Percentiles rank a stretch among this genome's conserved stretches.
phyloP scores from a whole-genome alignment of 139 green algal species.

The Axilococcus clingmanii region DNA sequence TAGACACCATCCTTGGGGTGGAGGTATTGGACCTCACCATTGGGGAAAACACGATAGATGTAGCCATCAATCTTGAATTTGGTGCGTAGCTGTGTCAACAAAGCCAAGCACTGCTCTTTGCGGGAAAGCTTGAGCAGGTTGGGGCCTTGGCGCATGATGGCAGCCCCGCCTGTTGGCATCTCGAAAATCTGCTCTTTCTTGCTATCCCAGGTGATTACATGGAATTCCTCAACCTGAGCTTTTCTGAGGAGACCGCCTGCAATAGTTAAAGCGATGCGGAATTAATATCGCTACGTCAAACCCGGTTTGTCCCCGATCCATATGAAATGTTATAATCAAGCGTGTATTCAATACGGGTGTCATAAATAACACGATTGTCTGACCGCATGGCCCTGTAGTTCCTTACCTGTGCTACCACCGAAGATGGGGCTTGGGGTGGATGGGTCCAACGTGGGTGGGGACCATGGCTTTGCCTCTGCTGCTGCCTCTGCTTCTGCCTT shows the following conservation, averaged over 20 bases:
- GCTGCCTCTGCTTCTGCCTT: constrained; percentile 27
- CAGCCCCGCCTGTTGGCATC: constrained; percentile 97
- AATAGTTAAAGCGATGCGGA: no score
- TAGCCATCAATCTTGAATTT: constrained; percentile 93
- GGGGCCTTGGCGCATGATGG: constrained; percentile 95
- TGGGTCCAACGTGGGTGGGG: constrained; percentile 75
- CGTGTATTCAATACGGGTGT: no score
- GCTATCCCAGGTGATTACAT: constrained; percentile 90
- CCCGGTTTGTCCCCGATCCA: no score
- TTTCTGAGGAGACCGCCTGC: constrained; percentile 86
- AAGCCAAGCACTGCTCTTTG: constrained; percentile 98
- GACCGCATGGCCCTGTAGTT: no score
- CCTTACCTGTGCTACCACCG: constrained; percentile 80
- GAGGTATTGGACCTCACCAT: constrained; percentile 96
- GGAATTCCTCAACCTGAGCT: constrained; percentile 95
- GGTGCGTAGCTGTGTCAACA: constrained; percentile 88
- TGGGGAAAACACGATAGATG: constrained; percentile 93
- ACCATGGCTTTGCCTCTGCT: constrained; percentile 50
- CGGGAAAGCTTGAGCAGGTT: constrained; percentile 98
- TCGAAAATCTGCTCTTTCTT: constrained; percentile 99
- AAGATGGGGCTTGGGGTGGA: constrained; percentile 94
- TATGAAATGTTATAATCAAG: no score
- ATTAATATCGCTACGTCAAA: no score
- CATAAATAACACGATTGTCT: no score
- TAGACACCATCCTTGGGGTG: constrained; percentile 98